Percentiles rank a stretch among this genome's conserved stretches.
These are phyloP conservation scores for Laetiporus sulphureus DNA, from an alignment of 1,284 basidiomycete species.

Conservation along the genomic window DNA sequence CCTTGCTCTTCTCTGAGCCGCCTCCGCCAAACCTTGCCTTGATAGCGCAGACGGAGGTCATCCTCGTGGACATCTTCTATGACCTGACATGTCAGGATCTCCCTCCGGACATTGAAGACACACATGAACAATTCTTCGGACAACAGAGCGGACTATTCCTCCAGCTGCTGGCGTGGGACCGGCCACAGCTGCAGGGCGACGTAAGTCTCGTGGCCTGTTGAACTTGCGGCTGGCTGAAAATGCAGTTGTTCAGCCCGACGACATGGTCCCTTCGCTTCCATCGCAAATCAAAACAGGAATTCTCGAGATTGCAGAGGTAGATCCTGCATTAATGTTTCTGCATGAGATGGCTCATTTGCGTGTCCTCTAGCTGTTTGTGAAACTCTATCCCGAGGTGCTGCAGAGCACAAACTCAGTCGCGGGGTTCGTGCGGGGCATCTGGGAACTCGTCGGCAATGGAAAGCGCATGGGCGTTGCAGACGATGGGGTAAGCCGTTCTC, in stretches of 20 bases:
- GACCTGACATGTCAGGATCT: slow-evolving; percentile 95
- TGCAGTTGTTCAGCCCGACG: slow-evolving; percentile 59
- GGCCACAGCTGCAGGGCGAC: slow-evolving; percentile 60
- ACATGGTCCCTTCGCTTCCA: slow-evolving; percentile 74
- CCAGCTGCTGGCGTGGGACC: slow-evolving; percentile 76
- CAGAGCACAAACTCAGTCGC: slow-evolving; percentile 64
- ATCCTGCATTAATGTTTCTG: slow-evolving; percentile 9
- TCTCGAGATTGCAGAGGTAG: slow-evolving; percentile 83
- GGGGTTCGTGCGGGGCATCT: slow-evolving; percentile 85
- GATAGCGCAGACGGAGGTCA: slow-evolving; percentile 69
- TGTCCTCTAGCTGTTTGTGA: slow-evolving; percentile 69
- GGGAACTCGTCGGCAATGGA: slow-evolving; percentile 80
- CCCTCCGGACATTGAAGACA: slow-evolving; percentile 91
- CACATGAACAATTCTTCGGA: slow-evolving; percentile 77
- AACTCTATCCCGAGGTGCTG: slow-evolving; percentile 88
- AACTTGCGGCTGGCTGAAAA: background rate
- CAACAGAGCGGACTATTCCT: slow-evolving; percentile 67
- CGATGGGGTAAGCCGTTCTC: slow-evolving; percentile 52
- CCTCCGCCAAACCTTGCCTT: slow-evolving; percentile 36
- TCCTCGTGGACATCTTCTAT: slow-evolving; percentile 85
- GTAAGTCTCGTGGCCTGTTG: slow-evolving; percentile 36
- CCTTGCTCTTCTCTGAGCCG: slow-evolving; percentile 39
- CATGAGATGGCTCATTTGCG: background rate
- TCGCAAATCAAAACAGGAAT: slow-evolving; percentile 87
- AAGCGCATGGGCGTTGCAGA: slow-evolving; percentile 66